Evolutionary conservation across 148 eudicot species (phyloP), one percentile per base, ranked within the genome.

Genomic region (Pharnaceum exiguum): DNA sequence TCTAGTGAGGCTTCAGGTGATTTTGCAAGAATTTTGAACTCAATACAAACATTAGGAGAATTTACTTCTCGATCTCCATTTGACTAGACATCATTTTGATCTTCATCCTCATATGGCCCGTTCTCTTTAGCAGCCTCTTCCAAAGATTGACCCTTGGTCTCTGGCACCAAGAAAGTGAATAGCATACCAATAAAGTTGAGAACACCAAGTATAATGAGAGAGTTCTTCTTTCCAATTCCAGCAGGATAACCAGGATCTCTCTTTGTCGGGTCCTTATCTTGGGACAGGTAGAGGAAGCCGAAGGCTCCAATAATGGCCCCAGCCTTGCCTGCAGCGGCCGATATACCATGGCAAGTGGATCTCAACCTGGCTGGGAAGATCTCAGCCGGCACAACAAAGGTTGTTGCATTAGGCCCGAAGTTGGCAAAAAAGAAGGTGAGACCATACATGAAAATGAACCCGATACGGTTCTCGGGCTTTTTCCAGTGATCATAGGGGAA

Each of bases 361-460:
- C 88, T 69, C 6, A 79, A 33, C 55, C 88, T 63, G 5, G 88
- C 81, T 0, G 82, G 88, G 48, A 82, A 82, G 16, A 82, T 77
- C 71, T 82, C 84, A 0, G 88, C 88, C 0, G 84, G 88, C 12
- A 82, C 80, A 1, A 82, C 72, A 10, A 79, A 82, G 3, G 88
- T 82, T 6, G 88, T 82, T 2, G 84, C 74, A 36, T 82, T 82
- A 0, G 88, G 88, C 37, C 88, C 88, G 16, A 82, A 82, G 47
- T 82, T 82, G 1, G 82, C 75, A 10, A 82, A 82, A 75, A 82
- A 82, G 57, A 82, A 82, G 7, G 84, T 82, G 2, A 82, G 58
- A 0, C 80, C 69, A 25, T 82, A 82, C 65, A 79, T 76, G 10
- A 79, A 38, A 2, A 82, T 63, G 52, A 82, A 82, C 3, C 88